A percentile compares a stretch with the other conserved stretches of the same genome.
These are phyloP conservation scores for Aotearoamyces nothofagi DNA, from an alignment of 2,329 filamentous ascomycete genomes.

Conservation along the genomic window DNA sequence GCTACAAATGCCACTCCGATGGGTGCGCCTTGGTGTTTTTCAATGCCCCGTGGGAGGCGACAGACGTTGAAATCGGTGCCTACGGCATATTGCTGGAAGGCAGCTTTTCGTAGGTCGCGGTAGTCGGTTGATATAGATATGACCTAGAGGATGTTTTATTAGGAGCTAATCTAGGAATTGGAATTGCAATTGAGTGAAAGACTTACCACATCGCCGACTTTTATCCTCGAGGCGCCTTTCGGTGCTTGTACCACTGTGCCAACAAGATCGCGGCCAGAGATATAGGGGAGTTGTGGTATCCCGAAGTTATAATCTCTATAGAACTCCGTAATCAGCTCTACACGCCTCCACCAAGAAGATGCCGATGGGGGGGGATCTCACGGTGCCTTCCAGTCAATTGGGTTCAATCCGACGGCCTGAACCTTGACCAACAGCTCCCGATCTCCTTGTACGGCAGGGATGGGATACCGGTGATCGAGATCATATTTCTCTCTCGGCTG, in stretches of 20 bases:
- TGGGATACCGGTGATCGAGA: constrained; percentile 23
- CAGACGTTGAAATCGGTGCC: constrained; percentile 3
- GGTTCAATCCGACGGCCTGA: constrained; percentile 45
- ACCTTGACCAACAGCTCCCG: constrained; percentile 41
- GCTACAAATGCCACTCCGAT: constrained; percentile 29
- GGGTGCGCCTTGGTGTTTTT: constrained; percentile 1
- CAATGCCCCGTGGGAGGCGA: constrained; percentile 1
- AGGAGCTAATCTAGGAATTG: too few species aligned
- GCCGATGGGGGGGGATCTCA: too few species aligned
- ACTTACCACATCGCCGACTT: constrained; percentile 34
- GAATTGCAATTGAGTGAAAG: too few species aligned
- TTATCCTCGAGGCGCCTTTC: constrained; percentile 28
- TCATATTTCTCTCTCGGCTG: constrained; percentile 31
- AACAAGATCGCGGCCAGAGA: constrained; percentile 32
- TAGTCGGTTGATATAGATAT: constrained; percentile 6
- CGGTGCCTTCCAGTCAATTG: constrained; percentile 66
- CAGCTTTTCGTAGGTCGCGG: constrained; percentile 4
- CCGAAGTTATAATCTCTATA: constrained; percentile 5
- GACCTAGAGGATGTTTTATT: too few species aligned
- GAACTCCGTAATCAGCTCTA: too few species aligned
- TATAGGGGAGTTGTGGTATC: constrained; percentile 4
- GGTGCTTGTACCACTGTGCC: constrained; percentile 38
- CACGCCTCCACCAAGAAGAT: too few species aligned
- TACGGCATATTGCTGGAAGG: constrained; percentile 31
- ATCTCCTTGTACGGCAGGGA: constrained; percentile 36